Percentiles rank a stretch among this genome's conserved stretches.
These are phyloP conservation scores for Dictyostelium firmibasis DNA, from an alignment of 78 protist species.

Conservation along the genomic window DNA sequence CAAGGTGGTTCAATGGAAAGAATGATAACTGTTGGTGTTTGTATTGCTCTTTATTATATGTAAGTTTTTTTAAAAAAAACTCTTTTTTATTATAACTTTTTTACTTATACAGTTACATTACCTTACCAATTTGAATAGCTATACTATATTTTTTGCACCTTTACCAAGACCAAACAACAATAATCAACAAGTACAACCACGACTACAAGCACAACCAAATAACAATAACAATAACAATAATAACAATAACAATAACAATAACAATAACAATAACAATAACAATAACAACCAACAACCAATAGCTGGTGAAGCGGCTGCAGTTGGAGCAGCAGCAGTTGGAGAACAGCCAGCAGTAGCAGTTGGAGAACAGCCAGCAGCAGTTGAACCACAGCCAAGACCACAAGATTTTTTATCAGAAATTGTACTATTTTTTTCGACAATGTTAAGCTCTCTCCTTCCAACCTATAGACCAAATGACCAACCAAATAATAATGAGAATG, in stretches of 20 bases:
- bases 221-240: background rate
- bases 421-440: background rate
- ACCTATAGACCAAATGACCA: conserved; percentile 2
- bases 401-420: conserved; percentile 3
- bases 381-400: background rate
- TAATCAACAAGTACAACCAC: background rate
- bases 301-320: background rate
- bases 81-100: background rate
- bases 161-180: background rate
- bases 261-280: background rate
- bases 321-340: background rate
- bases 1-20: conserved; percentile 37
- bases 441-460: background rate
- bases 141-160: background rate
- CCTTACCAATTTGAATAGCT: background rate
- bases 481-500: background rate
- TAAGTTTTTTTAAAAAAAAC: background rate
- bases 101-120: background rate
- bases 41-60: background rate
- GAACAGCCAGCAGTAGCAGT: background rate
- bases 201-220: background rate
- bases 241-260: background rate
- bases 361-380: background rate
- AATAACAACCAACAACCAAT: background rate
- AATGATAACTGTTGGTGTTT: conserved; percentile 1